These are phyloP conservation scores for Adenanthera pavonina DNA, from an alignment of 306 rosid genomes.

Conservation along the genomic window DNA sequence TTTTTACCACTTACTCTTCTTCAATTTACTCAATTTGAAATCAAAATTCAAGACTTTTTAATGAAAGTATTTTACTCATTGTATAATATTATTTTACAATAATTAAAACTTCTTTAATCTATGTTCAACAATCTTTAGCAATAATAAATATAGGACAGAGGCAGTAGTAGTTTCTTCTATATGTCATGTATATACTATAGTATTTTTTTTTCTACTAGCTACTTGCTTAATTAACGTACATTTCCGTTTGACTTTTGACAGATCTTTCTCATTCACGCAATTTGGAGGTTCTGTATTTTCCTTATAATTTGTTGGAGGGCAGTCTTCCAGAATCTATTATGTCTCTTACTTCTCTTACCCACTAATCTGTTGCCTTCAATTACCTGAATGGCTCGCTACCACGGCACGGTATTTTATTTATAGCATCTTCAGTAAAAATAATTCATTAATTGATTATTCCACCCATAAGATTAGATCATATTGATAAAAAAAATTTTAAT, in stretches of 20 bases:
- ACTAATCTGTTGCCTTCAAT: not conserved
- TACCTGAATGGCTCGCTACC: slow-evolving; percentile 2
- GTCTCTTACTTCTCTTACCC: not conserved
- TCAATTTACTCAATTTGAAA: too few species aligned
- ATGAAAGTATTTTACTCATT: too few species aligned
- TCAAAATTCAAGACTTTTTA: too few species aligned
- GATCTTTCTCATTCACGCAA: not conserved
- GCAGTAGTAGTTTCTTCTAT: too few species aligned
- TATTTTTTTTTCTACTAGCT: not conserved
- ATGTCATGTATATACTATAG: too few species aligned
- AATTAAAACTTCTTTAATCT: too few species aligned
- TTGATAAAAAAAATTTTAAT: not conserved
- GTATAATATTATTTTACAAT: too few species aligned
- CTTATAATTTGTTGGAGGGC: not conserved
- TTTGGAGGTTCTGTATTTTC: not conserved
- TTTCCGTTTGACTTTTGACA: not conserved
- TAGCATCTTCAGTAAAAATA: not conserved
- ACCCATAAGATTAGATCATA: not conserved
- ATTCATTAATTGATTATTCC: not conserved
- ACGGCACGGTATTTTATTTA: not conserved
- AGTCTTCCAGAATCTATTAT: not conserved
- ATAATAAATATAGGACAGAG: too few species aligned
- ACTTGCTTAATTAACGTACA: not conserved
- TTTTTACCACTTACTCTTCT: too few species aligned
- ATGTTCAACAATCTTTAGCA: too few species aligned